These are phyloP conservation scores for Zopfochytrium polystomum DNA, from an alignment of 371 early-diverging fungal species.

Conservation along the genomic window DNA sequence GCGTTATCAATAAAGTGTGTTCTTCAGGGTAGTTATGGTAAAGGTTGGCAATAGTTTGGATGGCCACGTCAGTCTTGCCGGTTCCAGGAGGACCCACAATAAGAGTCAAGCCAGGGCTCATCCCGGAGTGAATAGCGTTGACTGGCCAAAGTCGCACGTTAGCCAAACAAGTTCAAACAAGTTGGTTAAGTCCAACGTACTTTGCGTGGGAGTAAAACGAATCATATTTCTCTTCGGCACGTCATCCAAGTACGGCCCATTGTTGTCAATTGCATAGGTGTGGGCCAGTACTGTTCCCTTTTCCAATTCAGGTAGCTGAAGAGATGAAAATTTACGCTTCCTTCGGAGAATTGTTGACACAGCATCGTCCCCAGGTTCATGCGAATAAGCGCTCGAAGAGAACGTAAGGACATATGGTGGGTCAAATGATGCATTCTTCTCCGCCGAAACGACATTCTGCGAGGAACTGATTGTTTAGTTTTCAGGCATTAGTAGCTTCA, in stretches of 20 bases:
- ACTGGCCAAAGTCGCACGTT: conserved; percentile 37
- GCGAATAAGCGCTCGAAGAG: conserved; percentile 19
- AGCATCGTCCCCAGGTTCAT: conserved; percentile 37
- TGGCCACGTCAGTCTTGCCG: conserved; percentile 95
- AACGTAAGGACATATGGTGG: conserved; percentile 67
- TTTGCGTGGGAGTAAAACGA: conserved; percentile 81
- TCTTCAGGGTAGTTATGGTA: conserved; percentile 86
- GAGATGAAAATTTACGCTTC: no score
- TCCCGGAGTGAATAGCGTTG: conserved; percentile 81
- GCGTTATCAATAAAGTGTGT: conserved; percentile 87
- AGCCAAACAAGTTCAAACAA: background rate
- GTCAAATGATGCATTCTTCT: conserved; percentile 26
- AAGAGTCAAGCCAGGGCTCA: conserved; percentile 74
- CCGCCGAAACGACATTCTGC: conserved; percentile 3
- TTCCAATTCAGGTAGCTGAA: no score
- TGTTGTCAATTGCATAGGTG: conserved; percentile 39
- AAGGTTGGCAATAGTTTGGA: conserved; percentile 89
- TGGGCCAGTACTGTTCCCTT: conserved; percentile 45
- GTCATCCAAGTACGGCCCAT: conserved; percentile 73
- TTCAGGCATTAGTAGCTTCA: background rate
- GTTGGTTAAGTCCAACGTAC: conserved; percentile 27
- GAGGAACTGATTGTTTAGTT: conserved; percentile 2
- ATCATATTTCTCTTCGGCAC: conserved; percentile 65
- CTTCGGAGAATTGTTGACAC: no score
- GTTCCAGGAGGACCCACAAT: conserved; percentile 94